phyloP scores from a whole-genome alignment of 169 alveolate species.

The Plasmodium vinckei region DNA sequence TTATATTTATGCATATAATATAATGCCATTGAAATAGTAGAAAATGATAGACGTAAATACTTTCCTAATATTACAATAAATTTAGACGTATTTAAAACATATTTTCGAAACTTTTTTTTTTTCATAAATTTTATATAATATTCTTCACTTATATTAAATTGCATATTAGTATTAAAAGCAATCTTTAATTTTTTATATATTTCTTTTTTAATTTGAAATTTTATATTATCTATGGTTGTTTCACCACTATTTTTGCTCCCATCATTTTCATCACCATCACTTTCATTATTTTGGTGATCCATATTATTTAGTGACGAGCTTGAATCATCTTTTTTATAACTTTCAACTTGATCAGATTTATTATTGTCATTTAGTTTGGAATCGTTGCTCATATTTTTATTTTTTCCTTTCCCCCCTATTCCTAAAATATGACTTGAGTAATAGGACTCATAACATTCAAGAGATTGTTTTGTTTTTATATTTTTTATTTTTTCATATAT shows the following conservation, averaged over 20 bases:
- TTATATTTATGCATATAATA: constrained; percentile 36
- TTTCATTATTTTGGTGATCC: background rate
- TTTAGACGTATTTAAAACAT: constrained; percentile 30
- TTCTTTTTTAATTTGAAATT: constrained; percentile 37
- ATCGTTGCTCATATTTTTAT: no score
- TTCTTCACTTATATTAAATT: constrained; percentile 14
- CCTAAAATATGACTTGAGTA: no score
- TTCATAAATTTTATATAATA: constrained; percentile 37
- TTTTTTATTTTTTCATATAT: no score
- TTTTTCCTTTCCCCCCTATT: no score
- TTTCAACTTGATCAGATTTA: background rate
- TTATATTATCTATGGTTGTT: constrained; percentile 19
- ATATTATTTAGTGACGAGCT: background rate
- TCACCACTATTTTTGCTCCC: background rate
- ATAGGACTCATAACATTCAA: no score
- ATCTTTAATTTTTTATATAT: constrained; percentile 32
- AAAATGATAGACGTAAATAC: constrained; percentile 25
- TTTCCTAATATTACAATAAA: constrained; percentile 51
- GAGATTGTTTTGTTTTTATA: no score
- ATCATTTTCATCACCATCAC: background rate
- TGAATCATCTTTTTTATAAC: background rate
- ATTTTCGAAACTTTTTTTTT: constrained; percentile 30
- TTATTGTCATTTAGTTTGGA: background rate
- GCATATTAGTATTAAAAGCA: constrained; percentile 44
- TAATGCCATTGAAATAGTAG: constrained; percentile 41